Evolutionary conservation across 192 early-diverging fungal genomes (phyloP), one percentile per base, ranked within the genome.

Genomic region (Gaertneriomyces semiglobifer): DNA sequence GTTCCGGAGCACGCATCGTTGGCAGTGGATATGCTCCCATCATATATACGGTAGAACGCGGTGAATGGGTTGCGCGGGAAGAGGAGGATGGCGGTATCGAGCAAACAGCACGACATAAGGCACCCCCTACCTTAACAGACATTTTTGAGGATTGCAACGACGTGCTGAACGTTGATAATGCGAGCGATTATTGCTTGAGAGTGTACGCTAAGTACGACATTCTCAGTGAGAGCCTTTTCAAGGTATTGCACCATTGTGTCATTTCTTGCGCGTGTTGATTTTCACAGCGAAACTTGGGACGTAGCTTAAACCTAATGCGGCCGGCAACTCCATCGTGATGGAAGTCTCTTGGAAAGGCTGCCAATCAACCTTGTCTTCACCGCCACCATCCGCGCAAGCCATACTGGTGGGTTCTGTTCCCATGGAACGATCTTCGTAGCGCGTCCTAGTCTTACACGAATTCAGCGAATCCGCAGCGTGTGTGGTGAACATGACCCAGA

Each of bases 271-370:
- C 33, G 5, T 14, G 38, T 14, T 18, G 25, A 4, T 11, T 14
- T 16, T 18, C 5, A 10, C 42, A 44, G 10, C 44, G 4, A n/a
- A 16, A 16, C 39, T 7, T 41, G 0, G 5, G 7, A 9, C 39
- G n/a, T 46, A 44, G 43, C 33, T 55, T 12, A 7, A 6, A 4
- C 12, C 56, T 18, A 41, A 59, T 25, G 44, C 8, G 7, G 47
- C 70, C 6, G 11, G 44, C 5, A 71, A 62, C 48, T 63, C 62
- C 45, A 74, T 74, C 4, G 14, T 40, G 46, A 20, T 74, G 69
- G 68, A 74, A 10, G 58, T 64, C 20, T 33, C 33, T 8, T 74
- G 72, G 72, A 52, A n/a, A 25, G 62, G 57, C 6, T 25, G 41
- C 7, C 40, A 39, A 18, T 11, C 40, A 42, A 3, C 53, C 5